A percentile compares a stretch with the other conserved stretches of the same genome.
Evolutionary conservation across 2,329 filamentous ascomycete genomes (phyloP).

Genomic region (Clarireedia homoeocarpa): DNA sequence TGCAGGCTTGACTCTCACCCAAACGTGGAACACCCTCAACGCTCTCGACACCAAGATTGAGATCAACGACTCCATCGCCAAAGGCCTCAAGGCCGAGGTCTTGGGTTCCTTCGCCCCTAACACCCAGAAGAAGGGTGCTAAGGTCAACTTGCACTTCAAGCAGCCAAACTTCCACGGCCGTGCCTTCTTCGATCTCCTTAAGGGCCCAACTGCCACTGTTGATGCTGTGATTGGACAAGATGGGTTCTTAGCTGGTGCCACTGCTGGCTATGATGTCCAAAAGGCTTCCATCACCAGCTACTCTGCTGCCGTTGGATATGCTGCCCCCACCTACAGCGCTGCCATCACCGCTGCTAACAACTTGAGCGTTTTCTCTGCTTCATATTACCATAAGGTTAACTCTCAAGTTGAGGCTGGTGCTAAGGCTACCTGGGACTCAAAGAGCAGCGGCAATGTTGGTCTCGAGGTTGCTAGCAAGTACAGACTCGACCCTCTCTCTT

Average conservation of each 20-base stretch:
- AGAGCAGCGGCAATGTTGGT: conserved; percentile 84
- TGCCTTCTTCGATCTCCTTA: conserved; percentile 93
- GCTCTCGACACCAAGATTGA: conserved; percentile 97
- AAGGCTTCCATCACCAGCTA: conserved; percentile 96
- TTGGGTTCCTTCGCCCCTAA: conserved; percentile 89
- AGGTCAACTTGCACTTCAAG: conserved; percentile 99
- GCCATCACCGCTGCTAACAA: conserved; percentile 94
- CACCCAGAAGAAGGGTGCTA: conserved; percentile 83
- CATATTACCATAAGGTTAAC: conserved; percentile 99
- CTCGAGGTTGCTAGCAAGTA: conserved; percentile 99
- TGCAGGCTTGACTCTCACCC: conserved; percentile 90
- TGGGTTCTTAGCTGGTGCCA: conserved; percentile 96
- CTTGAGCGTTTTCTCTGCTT: conserved; percentile 89
- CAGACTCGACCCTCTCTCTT: conserved; percentile 94
- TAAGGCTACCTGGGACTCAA: conserved; percentile 98
- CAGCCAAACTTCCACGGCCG: conserved; percentile 96
- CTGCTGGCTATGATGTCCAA: conserved; percentile 95
- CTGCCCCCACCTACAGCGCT: conserved; percentile 80
- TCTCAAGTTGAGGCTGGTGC: conserved; percentile 93
- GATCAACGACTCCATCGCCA: conserved; percentile 90
- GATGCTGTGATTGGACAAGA: conserved; percentile 96
- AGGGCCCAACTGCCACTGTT: conserved; percentile 88
- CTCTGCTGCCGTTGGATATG: conserved; percentile 89
- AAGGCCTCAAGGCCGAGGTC: conserved; percentile 96
- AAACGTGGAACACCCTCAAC: conserved; percentile 97